Base-by-base conservation (phyloP, 2,329 filamentous ascomycete species). In the Dactylellina haptotyla region DNA sequence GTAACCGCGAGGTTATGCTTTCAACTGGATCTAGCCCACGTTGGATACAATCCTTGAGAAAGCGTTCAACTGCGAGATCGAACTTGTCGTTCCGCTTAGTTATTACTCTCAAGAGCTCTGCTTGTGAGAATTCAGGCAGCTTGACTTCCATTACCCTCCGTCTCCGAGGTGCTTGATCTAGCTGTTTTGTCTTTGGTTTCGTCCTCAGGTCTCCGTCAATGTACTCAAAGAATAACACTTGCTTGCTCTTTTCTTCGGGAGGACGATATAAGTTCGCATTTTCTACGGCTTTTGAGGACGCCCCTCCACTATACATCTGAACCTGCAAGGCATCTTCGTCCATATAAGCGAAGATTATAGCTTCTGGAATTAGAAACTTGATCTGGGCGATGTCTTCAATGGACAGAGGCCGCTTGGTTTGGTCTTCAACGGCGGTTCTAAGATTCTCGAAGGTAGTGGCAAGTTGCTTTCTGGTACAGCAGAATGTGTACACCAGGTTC, bases 401-500 rank as follows among this genome's bases (percentile, higher is more conserved):
- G 0, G 84, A 84, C 43, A 99, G 81, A 16, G 88, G 83, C 23
- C 87, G 85, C 77, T 90, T 89, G 72, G 88, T 93, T 79, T 97
- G 92, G 0, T 87, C 87, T 80, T 97, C 92, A 0, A 98, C 94
- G 0, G 94, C 87, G 6, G 88, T 86, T 77, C 89, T 92, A 50
- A 99, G 90, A 4, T 90, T 97, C 14, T 95, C 90, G 76, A 97
- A 92, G 0, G 94, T 97, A 0, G 95, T 98, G 0, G 91, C 89
- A 26, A 98, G 85, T 78, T 98, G 91, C 79, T 96, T 97, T 48
- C 95, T 88, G 0, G 94, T 94, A 79, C 89, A 95, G 82, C 92
- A 96, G 79, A 99, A 98, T 0, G 95, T 98, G 78, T 92, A 97
- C 0, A 98, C 92, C 1, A 98, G 83, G 77, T 97, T 99, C 71